Conservation (phyloP, 2,329 filamentous ascomycete genomes). For the Phialemonium atrogriseum region DNA sequence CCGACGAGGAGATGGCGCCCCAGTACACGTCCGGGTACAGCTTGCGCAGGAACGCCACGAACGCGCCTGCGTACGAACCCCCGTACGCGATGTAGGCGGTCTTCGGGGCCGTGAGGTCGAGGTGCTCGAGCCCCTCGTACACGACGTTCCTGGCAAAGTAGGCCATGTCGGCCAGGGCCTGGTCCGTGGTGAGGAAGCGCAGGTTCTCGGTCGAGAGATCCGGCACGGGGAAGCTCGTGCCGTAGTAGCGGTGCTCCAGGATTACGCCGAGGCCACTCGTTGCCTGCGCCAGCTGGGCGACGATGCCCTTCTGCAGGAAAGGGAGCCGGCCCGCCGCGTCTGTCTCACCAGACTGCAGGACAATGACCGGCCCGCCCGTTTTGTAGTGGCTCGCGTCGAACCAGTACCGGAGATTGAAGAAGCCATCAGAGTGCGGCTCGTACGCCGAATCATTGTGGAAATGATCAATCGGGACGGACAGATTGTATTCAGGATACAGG, state of each 20-base stretch:
- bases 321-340: slow-evolving; percentile 53
- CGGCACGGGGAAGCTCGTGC: slow-evolving; percentile 59
- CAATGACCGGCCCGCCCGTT: slow-evolving; percentile 70
- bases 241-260: slow-evolving; percentile 84
- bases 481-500: slow-evolving; percentile 29
- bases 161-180: slow-evolving; percentile 70
- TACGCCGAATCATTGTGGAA: slow-evolving; percentile 75
- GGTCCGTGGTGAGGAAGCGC: slow-evolving; percentile 76
- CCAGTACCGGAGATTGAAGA: slow-evolving; percentile 71
- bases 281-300: slow-evolving; percentile 60
- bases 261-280: slow-evolving; percentile 71
- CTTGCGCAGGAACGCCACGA: slow-evolving; percentile 68
- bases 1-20: slow-evolving; percentile 72
- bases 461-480: slow-evolving; percentile 59
- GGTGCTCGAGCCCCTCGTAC: slow-evolving; percentile 60
- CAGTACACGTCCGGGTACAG: slow-evolving; percentile 72
- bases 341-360: slow-evolving; percentile 67
- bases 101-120: slow-evolving; percentile 55
- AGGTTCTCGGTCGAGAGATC: slow-evolving; percentile 62
- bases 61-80: slow-evolving; percentile 74
- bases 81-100: slow-evolving; percentile 74
- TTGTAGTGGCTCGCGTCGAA: slow-evolving; percentile 72
- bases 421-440: slow-evolving; percentile 62
- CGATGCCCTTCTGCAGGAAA: slow-evolving; percentile 70
- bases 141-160: slow-evolving; percentile 70